These are phyloP conservation scores for Coffea humblotiana DNA, from an alignment of 305 asterid genomes.

Conservation along the genomic window DNA sequence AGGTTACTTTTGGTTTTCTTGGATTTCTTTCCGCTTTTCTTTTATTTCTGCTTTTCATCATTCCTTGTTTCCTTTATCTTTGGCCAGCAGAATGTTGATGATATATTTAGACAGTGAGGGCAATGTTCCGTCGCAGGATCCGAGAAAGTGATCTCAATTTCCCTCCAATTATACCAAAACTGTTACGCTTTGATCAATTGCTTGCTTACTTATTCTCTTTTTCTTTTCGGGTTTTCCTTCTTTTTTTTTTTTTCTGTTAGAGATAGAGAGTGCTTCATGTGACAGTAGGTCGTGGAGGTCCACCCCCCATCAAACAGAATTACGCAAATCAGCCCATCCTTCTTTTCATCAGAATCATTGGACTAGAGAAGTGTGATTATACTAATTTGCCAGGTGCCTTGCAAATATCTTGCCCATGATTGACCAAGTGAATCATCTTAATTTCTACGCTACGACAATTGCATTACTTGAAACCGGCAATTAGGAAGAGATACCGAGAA, in stretches of 20 bases:
- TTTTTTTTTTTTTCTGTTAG: constrained; percentile 13
- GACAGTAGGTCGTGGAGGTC: constrained; percentile 33
- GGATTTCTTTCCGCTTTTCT: constrained; percentile 37
- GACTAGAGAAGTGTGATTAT: neutral
- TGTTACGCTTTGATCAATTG: constrained; percentile 26
- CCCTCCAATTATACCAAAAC: constrained; percentile 35
- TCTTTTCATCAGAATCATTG: constrained; percentile 10
- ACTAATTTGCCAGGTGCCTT: neutral
- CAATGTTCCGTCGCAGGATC: constrained; percentile 58
- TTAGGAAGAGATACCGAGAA: neutral
- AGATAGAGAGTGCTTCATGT: constrained; percentile 7
- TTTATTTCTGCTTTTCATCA: constrained; percentile 59
- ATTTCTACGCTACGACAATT: neutral
- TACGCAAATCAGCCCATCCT: neutral
- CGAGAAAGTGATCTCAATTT: constrained; percentile 57
- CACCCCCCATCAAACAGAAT: constrained; percentile 19
- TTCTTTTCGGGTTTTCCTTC: constrained; percentile 7
- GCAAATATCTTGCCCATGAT: constrained; percentile 7
- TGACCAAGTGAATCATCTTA: constrained; percentile 6
- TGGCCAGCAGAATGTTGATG: constrained; percentile 46
- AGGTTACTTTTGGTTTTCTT: constrained; percentile 13
- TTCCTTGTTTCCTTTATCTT: constrained; percentile 70
- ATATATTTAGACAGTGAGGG: constrained; percentile 28
- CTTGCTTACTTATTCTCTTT: constrained; percentile 8
- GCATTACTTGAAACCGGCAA: neutral